These are phyloP conservation scores for Maudiozyma serrabonitensis DNA, from an alignment of 805 yeast genomes.

Conservation along the genomic window DNA sequence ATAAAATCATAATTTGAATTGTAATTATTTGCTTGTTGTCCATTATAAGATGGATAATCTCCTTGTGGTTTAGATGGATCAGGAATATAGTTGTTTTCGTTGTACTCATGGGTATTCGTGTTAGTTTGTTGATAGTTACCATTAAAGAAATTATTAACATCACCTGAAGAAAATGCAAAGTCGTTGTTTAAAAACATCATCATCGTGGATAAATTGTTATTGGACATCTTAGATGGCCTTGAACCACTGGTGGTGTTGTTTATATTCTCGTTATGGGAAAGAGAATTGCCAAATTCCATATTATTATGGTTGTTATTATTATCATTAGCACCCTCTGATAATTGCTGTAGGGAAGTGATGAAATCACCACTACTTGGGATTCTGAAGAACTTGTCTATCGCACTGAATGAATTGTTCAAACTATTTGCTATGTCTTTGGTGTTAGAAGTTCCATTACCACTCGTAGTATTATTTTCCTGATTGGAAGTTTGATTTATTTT, in stretches of 20 bases:
- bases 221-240: neutral
- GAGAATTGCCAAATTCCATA: too few species aligned
- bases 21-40: conserved; percentile 1
- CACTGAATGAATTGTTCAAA: conserved; percentile 1
- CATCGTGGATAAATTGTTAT: conserved; percentile 6
- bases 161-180: conserved; percentile 5
- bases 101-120: neutral
- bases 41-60: neutral
- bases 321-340: neutral
- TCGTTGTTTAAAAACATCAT: conserved; percentile 9
- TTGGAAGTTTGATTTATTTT: neutral
- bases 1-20: conserved; percentile 45
- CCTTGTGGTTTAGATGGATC: neutral
- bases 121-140: neutral
- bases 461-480: neutral
- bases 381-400: conserved; percentile 16
- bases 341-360: neutral
- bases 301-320: neutral
- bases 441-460: neutral
- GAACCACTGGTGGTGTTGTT: neutral
- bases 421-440: neutral
- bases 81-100: neutral
- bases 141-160: conserved; percentile 2
- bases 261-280: neutral
- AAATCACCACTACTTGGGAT: conserved; percentile 23